These are phyloP conservation scores for Neurospora sublineolata DNA, from an alignment of 495 filamentous ascomycete genomes.

Conservation along the genomic window DNA sequence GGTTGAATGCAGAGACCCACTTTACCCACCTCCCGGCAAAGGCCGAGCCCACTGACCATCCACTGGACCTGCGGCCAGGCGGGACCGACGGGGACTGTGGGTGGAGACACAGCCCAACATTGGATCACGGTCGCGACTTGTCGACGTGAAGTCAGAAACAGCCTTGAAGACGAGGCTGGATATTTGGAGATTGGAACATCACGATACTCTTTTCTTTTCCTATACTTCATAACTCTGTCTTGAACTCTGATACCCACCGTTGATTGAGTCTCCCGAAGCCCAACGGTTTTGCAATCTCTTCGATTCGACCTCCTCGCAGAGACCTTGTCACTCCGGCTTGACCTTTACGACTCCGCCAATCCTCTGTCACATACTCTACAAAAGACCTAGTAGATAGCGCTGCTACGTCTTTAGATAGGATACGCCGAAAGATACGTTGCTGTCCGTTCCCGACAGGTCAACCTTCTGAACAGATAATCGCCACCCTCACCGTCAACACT, in stretches of 20 bases:
- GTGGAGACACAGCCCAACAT: too few relatives aligned
- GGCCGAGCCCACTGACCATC: background rate
- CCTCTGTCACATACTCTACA: background rate
- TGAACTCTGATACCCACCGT: background rate
- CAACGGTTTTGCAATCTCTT: background rate
- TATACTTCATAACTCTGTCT: background rate
- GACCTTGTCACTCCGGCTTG: background rate
- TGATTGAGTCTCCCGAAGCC: background rate
- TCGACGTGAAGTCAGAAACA: conserved; percentile 1
- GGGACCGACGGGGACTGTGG: background rate
- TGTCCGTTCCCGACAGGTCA: background rate
- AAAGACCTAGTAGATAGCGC: background rate
- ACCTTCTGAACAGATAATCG: background rate
- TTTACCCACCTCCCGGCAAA: background rate
- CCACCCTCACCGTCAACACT: background rate
- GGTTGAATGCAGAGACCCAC: background rate
- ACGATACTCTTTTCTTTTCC: background rate
- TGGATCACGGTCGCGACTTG: background rate
- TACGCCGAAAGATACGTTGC: background rate
- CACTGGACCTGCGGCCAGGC: background rate
- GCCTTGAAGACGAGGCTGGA: conserved; percentile 4
- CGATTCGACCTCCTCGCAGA: background rate
- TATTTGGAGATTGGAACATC: background rate
- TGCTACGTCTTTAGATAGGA: background rate
- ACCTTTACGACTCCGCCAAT: background rate